Percentiles rank a stretch among this genome's conserved stretches.
These are phyloP conservation scores for Russula virescens DNA, from an alignment of 768 basidiomycete genomes.

Conservation along the genomic window DNA sequence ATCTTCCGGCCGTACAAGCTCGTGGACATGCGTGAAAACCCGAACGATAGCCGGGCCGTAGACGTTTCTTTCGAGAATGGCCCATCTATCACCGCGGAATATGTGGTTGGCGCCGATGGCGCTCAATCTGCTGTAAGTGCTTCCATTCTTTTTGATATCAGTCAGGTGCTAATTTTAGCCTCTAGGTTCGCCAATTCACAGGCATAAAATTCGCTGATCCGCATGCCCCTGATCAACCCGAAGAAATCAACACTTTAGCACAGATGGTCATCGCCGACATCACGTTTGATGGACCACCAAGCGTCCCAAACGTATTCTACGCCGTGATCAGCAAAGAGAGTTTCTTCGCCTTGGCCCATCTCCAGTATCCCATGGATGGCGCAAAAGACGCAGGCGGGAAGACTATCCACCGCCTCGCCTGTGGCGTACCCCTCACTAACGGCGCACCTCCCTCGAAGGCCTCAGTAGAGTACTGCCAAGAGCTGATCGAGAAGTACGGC, in stretches of 20 bases:
- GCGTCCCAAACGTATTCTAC: conserved; percentile 25
- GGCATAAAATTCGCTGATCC: conserved; percentile 44
- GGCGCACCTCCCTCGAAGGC: conserved; percentile 37
- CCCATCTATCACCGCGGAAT: conserved; percentile 38
- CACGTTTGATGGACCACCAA: conserved; percentile 31
- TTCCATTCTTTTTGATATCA: not conserved
- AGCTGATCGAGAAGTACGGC: conserved; percentile 38
- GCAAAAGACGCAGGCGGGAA: conserved; percentile 19
- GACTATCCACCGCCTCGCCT: conserved; percentile 38
- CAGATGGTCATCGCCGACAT: conserved; percentile 48
- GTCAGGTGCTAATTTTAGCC: not conserved
- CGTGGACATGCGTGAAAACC: conserved; percentile 33
- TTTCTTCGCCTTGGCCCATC: conserved; percentile 34
- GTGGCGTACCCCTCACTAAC: conserved; percentile 33
- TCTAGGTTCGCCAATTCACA: conserved; percentile 38
- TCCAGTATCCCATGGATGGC: conserved; percentile 32
- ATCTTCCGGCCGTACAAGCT: conserved; percentile 38
- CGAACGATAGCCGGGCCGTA: conserved; percentile 28
- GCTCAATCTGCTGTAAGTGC: conserved; percentile 39
- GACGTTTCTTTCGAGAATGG: conserved; percentile 45
- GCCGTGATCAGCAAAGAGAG: conserved; percentile 30
- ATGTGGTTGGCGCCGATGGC: conserved; percentile 50
- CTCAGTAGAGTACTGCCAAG: conserved; percentile 39
- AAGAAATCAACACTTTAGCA: conserved; percentile 29
- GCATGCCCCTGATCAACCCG: conserved; percentile 26